A percentile compares a stretch with the other conserved stretches of the same genome.
These are phyloP conservation scores for Peronospora destructor DNA, from an alignment of 352 stramenopile genomes.

Conservation along the genomic window DNA sequence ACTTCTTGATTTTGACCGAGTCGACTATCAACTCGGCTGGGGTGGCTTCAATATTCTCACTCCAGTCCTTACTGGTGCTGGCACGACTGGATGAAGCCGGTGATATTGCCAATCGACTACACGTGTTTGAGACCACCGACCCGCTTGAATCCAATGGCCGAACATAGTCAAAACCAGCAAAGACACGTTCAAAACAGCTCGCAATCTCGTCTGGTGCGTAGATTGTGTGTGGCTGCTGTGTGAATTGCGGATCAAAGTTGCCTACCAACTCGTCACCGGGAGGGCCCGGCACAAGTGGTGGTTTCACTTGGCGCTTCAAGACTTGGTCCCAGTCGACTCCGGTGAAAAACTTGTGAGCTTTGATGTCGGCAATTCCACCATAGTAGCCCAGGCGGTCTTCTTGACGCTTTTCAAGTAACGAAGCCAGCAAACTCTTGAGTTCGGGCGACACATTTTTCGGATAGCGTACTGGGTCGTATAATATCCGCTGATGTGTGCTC, in stretches of 20 bases:
- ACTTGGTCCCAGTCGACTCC: constrained; percentile 74
- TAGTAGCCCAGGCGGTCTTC: constrained; percentile 67
- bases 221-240: constrained; percentile 73
- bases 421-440: constrained; percentile 62
- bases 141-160: constrained; percentile 20
- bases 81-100: constrained; percentile 14
- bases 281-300: constrained; percentile 54
- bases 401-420: constrained; percentile 75
- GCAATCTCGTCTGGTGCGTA: constrained; percentile 64
- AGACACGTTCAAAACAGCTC: constrained; percentile 67
- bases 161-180: constrained; percentile 81
- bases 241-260: constrained; percentile 86
- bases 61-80: constrained; percentile 28
- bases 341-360: constrained; percentile 72
- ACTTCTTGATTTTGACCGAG: constrained; percentile 55
- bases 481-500: constrained; percentile 86
- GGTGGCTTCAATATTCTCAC: constrained; percentile 30
- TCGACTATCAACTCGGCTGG: constrained; percentile 31
- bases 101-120: constrained; percentile 8
- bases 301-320: constrained; percentile 47
- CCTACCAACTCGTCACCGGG: constrained; percentile 64
- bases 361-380: constrained; percentile 54
- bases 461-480: constrained; percentile 82
- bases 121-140: constrained; percentile 3
- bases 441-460: constrained; percentile 75